phyloP scores from a whole-genome alignment of 352 stramenopile genomes.

The Phytophthora macrochlamydospora region DNA sequence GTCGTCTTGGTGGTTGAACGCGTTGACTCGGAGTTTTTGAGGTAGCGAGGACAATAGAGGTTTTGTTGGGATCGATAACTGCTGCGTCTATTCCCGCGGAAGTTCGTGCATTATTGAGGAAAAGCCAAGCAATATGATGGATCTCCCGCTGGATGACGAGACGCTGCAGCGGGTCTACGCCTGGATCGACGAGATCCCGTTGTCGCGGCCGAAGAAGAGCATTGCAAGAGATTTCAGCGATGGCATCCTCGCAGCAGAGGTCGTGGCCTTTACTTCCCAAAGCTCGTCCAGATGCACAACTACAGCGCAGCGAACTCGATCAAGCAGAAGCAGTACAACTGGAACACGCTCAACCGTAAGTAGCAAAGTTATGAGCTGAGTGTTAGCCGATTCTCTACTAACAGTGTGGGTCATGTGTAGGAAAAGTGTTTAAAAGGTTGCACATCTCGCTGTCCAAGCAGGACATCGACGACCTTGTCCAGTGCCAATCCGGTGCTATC shows the following conservation, averaged over 20 bases:
- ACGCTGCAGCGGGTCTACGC: conserved; percentile 93
- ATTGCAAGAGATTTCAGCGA: conserved; percentile 96
- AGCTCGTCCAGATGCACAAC: conserved; percentile 96
- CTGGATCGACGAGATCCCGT: conserved; percentile 95
- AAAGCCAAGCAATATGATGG: conserved; percentile 32
- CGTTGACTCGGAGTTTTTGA: background rate
- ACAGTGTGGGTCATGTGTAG: conserved; percentile 20
- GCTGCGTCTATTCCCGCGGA: conserved; percentile 37
- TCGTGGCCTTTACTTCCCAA: conserved; percentile 95
- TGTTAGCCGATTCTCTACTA: background rate
- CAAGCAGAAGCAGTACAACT: conserved; percentile 97
- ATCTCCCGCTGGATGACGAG: conserved; percentile 85
- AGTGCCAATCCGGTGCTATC: conserved; percentile 88
- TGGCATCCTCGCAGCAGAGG: conserved; percentile 89
- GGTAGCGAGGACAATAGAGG: conserved; percentile 20
- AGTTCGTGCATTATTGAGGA: conserved; percentile 4
- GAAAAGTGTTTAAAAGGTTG: conserved; percentile 88
- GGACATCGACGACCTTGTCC: conserved; percentile 92
- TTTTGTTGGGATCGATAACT: conserved; percentile 21
- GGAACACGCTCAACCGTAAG: conserved; percentile 93
- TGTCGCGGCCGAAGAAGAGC: conserved; percentile 95
- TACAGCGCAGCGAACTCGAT: conserved; percentile 94
- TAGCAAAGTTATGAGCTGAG: background rate
- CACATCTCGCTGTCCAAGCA: conserved; percentile 83
- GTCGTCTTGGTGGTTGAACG: conserved; percentile 62